Evolutionary conservation across 495 filamentous ascomycete species (phyloP).

Genomic region (Penicillium angulare): DNA sequence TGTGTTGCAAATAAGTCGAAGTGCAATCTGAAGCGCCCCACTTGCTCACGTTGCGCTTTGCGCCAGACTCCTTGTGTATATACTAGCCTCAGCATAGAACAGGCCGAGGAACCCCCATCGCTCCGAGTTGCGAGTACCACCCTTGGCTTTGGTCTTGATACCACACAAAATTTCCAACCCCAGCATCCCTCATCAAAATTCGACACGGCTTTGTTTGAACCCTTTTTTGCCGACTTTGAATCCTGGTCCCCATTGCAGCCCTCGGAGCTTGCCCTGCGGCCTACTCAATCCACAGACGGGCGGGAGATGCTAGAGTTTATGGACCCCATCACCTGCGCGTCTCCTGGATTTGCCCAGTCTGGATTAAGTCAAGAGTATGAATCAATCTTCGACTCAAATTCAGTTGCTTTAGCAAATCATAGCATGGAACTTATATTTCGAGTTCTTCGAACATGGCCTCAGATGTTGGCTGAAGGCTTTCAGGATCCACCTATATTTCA

Average conservation of each 20-base stretch:
- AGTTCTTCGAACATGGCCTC: slow-evolving; percentile 5
- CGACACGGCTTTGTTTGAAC: slow-evolving; percentile 14
- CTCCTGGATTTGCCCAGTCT: background rate
- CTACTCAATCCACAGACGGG: background rate
- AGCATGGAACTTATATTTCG: slow-evolving; percentile 5
- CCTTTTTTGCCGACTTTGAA: background rate
- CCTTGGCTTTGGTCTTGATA: background rate
- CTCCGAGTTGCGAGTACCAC: background rate
- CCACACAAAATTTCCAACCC: background rate
- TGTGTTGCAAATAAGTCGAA: slow-evolving; percentile 1
- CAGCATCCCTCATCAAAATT: background rate
- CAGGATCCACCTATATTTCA: slow-evolving; percentile 1
- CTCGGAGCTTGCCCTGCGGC: background rate
- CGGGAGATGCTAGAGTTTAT: background rate
- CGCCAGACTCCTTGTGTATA: background rate
- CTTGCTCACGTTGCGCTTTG: slow-evolving; percentile 1
- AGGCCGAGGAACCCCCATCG: background rate
- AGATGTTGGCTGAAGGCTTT: slow-evolving; percentile 3
- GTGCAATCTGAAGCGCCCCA: slow-evolving; percentile 1
- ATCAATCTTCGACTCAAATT: background rate
- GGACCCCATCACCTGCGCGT: background rate
- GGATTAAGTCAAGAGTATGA: background rate
- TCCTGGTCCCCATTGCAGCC: background rate
- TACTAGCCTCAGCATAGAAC: no score
- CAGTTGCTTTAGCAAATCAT: slow-evolving; percentile 1